Conservation (phyloP, 1,284 basidiomycete genomes). For the Neolentinus lepideus region DNA sequence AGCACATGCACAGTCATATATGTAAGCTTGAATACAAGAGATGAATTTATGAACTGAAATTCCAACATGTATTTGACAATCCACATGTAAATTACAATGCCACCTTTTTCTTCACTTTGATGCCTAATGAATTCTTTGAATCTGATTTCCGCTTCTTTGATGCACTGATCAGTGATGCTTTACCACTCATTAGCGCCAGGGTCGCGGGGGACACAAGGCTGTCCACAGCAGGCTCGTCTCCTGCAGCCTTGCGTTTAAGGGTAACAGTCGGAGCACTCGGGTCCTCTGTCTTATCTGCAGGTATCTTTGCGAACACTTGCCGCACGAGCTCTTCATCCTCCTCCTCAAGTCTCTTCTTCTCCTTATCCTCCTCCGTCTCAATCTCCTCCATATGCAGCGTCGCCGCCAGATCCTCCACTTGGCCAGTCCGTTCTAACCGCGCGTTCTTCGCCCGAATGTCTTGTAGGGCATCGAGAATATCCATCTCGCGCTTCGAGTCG, state of each 20-base stretch:
- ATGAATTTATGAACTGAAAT: too few relatives aligned
- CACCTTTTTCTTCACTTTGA: conserved; percentile 52
- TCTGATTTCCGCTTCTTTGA: conserved; percentile 62
- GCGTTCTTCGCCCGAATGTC: conserved; percentile 94
- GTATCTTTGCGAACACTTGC: conserved; percentile 79
- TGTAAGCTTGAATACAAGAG: too few relatives aligned
- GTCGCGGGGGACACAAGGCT: conserved; percentile 72
- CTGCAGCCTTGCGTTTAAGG: conserved; percentile 75
- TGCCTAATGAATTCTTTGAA: conserved; percentile 58
- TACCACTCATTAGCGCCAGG: conserved; percentile 53
- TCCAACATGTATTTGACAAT: too few relatives aligned
- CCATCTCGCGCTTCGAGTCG: conserved; percentile 97
- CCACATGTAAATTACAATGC: conserved; percentile 15
- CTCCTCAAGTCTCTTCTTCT: conserved; percentile 65
- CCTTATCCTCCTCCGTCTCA: conserved; percentile 63
- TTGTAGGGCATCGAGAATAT: conserved; percentile 92
- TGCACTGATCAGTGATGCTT: conserved; percentile 30
- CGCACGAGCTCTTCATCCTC: conserved; percentile 89
- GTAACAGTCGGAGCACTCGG: conserved; percentile 34
- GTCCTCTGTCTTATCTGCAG: conserved; percentile 12
- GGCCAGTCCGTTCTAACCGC: conserved; percentile 76
- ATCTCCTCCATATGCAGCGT: conserved; percentile 54
- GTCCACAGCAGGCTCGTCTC: conserved; percentile 60
- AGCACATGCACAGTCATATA: too few relatives aligned
- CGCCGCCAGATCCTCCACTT: conserved; percentile 55